Evolutionary conservation across 495 filamentous ascomycete species (phyloP).

Genomic region (Penicillium desertorum): DNA sequence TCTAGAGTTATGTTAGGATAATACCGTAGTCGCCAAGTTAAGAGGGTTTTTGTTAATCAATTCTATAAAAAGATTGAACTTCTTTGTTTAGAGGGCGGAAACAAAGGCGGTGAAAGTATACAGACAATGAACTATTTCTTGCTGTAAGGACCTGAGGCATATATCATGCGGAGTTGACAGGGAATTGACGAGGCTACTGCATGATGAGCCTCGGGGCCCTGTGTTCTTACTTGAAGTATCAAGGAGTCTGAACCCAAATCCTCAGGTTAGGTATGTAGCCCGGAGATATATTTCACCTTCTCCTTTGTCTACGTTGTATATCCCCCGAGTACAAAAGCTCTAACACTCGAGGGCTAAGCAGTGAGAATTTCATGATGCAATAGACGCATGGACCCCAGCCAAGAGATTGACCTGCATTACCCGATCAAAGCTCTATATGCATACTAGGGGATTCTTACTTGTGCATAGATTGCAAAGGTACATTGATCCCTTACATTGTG

Average conservation of each 20-base stretch:
- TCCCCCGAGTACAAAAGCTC: not conserved
- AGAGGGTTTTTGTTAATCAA: not conserved
- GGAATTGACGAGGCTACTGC: too few species aligned
- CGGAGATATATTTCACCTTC: too few species aligned
- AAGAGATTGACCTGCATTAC: slow-evolving; percentile 27
- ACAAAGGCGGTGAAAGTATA: slow-evolving; percentile 4
- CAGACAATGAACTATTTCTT: not conserved
- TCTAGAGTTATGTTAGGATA: not conserved
- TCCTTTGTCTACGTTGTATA: not conserved
- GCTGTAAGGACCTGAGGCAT: not conserved
- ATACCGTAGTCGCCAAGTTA: not conserved
- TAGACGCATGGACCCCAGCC: slow-evolving; percentile 22
- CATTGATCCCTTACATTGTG: not conserved
- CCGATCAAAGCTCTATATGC: not conserved
- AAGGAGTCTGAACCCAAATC: too few species aligned
- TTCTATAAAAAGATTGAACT: slow-evolving; percentile 1
- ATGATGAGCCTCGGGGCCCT: too few species aligned
- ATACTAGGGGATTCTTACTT: not conserved
- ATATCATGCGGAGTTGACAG: too few species aligned
- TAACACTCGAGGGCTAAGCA: not conserved
- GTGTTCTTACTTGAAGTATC: too few species aligned
- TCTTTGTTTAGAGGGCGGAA: not conserved
- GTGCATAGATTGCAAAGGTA: not conserved
- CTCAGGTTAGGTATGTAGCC: too few species aligned
- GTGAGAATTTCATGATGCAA: slow-evolving; percentile 15